Evolutionary conservation across 768 basidiomycete genomes (phyloP).

Genomic region (Neoboletus subvelutipes): DNA sequence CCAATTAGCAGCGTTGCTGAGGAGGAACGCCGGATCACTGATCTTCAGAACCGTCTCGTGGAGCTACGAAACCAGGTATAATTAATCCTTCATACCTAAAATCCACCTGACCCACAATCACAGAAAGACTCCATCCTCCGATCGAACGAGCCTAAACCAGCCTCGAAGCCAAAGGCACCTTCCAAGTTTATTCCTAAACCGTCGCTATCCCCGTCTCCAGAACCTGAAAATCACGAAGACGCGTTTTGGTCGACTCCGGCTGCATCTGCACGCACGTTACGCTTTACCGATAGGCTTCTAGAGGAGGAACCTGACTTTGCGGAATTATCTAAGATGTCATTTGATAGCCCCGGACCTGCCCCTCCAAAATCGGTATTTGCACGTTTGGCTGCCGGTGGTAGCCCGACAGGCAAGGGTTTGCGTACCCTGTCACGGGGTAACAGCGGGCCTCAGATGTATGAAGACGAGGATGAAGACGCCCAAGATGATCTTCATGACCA

Average conservation of each 20-base stretch:
- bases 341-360: conserved; percentile 43
- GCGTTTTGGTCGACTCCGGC: conserved; percentile 64
- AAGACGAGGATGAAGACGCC: conserved; percentile 1
- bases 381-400: conserved; percentile 16
- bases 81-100: conserved; percentile 3
- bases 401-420: conserved; percentile 7
- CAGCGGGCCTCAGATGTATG: neutral
- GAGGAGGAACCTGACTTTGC: conserved; percentile 63
- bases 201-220: conserved; percentile 19
- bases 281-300: conserved; percentile 61
- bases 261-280: conserved; percentile 53
- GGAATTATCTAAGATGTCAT: conserved; percentile 46
- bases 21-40: conserved; percentile 44
- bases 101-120: neutral
- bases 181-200: conserved; percentile 14
- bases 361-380: conserved; percentile 32
- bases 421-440: conserved; percentile 1
- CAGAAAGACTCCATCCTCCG: conserved; percentile 32
- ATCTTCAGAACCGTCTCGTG: conserved; percentile 42
- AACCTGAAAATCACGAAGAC: conserved; percentile 46
- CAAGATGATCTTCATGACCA: conserved; percentile 13
- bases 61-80: conserved; percentile 42
- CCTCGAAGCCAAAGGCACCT: conserved; percentile 9
- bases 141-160: conserved; percentile 18
- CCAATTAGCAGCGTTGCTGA: conserved; percentile 33